These are phyloP conservation scores for Talaromyces thailandensis DNA, from an alignment of 495 filamentous ascomycete species.

Conservation along the genomic window DNA sequence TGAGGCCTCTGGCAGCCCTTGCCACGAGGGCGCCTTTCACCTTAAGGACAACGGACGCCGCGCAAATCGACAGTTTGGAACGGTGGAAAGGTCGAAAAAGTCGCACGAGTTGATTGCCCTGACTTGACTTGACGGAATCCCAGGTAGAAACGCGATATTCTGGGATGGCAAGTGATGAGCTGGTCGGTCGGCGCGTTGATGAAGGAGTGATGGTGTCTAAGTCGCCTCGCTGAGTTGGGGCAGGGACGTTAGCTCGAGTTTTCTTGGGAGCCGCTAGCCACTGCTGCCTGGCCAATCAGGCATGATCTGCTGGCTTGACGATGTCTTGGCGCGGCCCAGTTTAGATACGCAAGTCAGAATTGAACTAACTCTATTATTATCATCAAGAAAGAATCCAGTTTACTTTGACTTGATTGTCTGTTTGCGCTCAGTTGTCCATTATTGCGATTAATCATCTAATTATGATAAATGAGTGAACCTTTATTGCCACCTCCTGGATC, in stretches of 20 bases:
- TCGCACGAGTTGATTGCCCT: not conserved
- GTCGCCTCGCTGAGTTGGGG: constrained; percentile 35
- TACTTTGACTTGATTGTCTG: not conserved
- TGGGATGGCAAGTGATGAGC: constrained; percentile 24
- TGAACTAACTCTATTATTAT: not conserved
- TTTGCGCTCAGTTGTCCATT: not conserved
- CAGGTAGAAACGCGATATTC: constrained; percentile 36
- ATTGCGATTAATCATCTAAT: not conserved
- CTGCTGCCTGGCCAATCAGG: constrained; percentile 15
- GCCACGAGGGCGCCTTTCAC: constrained; percentile 46
- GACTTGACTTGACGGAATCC: constrained; percentile 20
- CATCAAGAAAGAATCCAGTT: not conserved
- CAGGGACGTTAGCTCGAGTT: constrained; percentile 26
- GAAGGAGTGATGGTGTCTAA: constrained; percentile 33
- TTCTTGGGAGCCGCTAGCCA: constrained; percentile 25
- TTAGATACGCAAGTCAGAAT: not conserved
- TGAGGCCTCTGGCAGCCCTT: constrained; percentile 46
- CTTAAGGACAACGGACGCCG: constrained; percentile 28
- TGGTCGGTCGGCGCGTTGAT: constrained; percentile 26
- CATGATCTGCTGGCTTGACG: not conserved
- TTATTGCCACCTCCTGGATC: constrained; percentile 2
- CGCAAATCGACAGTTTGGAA: constrained; percentile 19
- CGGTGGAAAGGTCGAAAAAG: constrained; percentile 18
- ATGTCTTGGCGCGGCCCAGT: constrained; percentile 6
- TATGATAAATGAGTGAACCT: not conserved